Percentiles rank a stretch among this genome's conserved stretches.
These are phyloP conservation scores for Pulicaria dysenterica DNA, from an alignment of 129 eudicot genomes.

Conservation along the genomic window DNA sequence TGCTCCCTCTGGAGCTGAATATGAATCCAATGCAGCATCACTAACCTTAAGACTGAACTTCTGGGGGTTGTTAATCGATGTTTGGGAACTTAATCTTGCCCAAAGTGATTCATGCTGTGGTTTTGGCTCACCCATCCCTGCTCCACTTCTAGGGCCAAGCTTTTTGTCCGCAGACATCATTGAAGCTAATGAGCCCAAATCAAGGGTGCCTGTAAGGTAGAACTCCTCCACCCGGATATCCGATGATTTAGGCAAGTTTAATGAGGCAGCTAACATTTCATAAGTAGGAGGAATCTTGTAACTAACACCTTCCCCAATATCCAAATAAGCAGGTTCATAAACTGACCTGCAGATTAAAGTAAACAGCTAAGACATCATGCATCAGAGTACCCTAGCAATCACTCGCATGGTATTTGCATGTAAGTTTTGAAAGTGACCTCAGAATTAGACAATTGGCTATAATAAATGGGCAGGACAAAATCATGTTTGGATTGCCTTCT, in stretches of 20 bases:
- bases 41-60: slow-evolving; percentile 78
- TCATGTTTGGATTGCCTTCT: not conserved
- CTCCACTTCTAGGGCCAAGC: slow-evolving; percentile 50
- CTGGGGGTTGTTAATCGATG: slow-evolving; percentile 41
- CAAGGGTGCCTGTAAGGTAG: slow-evolving; percentile 88
- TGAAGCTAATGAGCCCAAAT: slow-evolving; percentile 89
- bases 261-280: slow-evolving; percentile 63
- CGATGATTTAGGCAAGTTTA: slow-evolving; percentile 73
- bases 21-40: slow-evolving; percentile 60
- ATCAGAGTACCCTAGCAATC: slow-evolving; percentile 8
- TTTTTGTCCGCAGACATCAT: slow-evolving; percentile 84
- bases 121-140: slow-evolving; percentile 73
- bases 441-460: not conserved
- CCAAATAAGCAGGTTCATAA: slow-evolving; percentile 74
- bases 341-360: slow-evolving; percentile 52
- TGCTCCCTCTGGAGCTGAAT: slow-evolving; percentile 89
- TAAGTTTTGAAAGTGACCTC: not conserved
- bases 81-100: slow-evolving; percentile 62
- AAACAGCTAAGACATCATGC: slow-evolving; percentile 1
- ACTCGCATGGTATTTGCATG: slow-evolving; percentile 1
- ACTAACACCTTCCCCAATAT: slow-evolving; percentile 80
- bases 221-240: slow-evolving; percentile 78
- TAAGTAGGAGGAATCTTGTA: slow-evolving; percentile 87
- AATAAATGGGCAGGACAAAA: not conserved
- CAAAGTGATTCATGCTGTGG: slow-evolving; percentile 85